Conservation (phyloP, 163 green algal genomes). For the Scenedesmus sp. region DNA sequence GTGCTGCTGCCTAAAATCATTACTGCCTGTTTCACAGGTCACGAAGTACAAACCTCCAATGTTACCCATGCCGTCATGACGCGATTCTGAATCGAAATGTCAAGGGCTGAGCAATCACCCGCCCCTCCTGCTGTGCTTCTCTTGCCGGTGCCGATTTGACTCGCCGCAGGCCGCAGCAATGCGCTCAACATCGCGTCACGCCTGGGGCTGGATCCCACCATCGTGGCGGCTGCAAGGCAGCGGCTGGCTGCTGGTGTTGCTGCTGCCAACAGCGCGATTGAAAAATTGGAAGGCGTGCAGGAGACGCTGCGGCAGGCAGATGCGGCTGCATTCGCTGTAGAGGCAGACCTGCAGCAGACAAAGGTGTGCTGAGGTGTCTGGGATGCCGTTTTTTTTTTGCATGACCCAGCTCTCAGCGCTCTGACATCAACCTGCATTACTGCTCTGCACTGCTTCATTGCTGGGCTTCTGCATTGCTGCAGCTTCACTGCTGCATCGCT, state of each 20-base stretch:
- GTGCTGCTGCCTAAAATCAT: conserved; percentile 31
- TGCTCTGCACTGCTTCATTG: too few species aligned
- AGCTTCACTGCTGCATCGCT: too few species aligned
- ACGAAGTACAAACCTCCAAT: too few species aligned
- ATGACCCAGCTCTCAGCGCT: background rate
- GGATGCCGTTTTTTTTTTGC: background rate
- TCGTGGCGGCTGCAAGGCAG: conserved; percentile 73
- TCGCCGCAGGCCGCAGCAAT: conserved; percentile 77
- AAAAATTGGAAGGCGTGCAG: conserved; percentile 68
- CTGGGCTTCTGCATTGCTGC: background rate
- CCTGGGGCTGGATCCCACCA: conserved; percentile 79
- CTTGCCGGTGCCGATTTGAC: conserved; percentile 29
- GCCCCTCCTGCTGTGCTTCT: too few species aligned
- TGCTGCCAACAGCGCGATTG: conserved; percentile 69
- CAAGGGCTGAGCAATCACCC: too few species aligned
- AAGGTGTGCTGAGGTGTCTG: background rate
- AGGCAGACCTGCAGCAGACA: conserved; percentile 31
- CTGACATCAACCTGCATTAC: background rate
- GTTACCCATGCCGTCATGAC: too few species aligned
- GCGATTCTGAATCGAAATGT: too few species aligned
- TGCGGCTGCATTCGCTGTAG: conserved; percentile 33
- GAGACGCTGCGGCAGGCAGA: conserved; percentile 57
- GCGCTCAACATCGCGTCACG: conserved; percentile 92
- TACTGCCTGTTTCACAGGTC: too few species aligned
- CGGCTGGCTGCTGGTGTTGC: conserved; percentile 67